These are phyloP conservation scores for Delonix regia DNA, from an alignment of 306 rosid genomes.

Conservation along the genomic window DNA sequence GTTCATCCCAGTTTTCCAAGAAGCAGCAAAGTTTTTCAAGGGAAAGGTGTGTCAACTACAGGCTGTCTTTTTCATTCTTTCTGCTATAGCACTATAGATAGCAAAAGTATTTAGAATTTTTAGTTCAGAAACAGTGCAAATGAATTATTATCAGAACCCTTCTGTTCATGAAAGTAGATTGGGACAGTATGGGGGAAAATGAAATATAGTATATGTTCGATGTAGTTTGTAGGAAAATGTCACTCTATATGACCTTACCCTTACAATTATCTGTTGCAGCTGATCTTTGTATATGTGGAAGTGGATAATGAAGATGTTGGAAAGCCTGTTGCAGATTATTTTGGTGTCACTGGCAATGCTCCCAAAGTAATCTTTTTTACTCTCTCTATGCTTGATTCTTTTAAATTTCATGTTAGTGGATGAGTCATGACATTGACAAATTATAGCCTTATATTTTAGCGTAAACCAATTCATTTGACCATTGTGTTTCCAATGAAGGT, in stretches of 20 bases:
- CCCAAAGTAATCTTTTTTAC: constrained; percentile 64
- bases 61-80: constrained; percentile 4
- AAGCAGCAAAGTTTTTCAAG: constrained; percentile 82
- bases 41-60: constrained; percentile 71
- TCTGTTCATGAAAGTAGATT: constrained; percentile 19
- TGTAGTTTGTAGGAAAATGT: not conserved
- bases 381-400: not conserved
- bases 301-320: constrained; percentile 90
- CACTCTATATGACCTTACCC: not conserved
- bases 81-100: constrained; percentile 15
- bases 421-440: constrained; percentile 12
- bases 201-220: constrained; percentile 15
- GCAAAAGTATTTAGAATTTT: constrained; percentile 10
- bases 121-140: constrained; percentile 14
- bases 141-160: not conserved
- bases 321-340: constrained; percentile 89
- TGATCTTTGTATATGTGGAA: constrained; percentile 80
- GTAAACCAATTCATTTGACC: constrained; percentile 27
- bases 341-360: constrained; percentile 77
- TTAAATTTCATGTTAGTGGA: constrained; percentile 1
- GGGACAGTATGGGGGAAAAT: not conserved
- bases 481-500: constrained; percentile 50
- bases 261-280: constrained; percentile 58
- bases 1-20: constrained; percentile 68
- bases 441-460: constrained; percentile 3